These are phyloP conservation scores for Primulina eburnea DNA, from an alignment of 257 asterid species.

Conservation along the genomic window DNA sequence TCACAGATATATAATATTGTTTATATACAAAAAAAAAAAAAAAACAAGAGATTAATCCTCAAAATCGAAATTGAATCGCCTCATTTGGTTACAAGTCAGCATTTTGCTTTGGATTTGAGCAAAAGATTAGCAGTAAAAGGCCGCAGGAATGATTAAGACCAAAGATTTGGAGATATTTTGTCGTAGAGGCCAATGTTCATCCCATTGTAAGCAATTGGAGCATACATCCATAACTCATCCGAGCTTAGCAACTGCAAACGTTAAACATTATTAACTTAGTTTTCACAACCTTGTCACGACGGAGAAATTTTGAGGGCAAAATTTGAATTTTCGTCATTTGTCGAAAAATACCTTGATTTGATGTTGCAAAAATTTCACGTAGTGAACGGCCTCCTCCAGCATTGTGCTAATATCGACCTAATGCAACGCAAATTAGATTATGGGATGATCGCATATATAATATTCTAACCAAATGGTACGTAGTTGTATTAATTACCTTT, in stretches of 20 bases:
- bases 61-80: neutral
- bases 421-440: neutral
- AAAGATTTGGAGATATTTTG: neutral
- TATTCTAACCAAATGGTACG: neutral
- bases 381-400: conserved; percentile 60
- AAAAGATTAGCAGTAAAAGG: neutral
- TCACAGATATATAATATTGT: neutral
- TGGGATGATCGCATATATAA: neutral
- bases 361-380: conserved; percentile 53
- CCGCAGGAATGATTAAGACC: neutral
- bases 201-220: conserved; percentile 70
- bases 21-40: too few relatives aligned
- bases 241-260: conserved; percentile 57
- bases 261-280: neutral
- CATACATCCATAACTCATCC: conserved; percentile 68
- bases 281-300: neutral
- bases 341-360: conserved; percentile 42
- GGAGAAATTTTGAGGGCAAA: too few relatives aligned
- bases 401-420: conserved; percentile 61
- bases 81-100: neutral
- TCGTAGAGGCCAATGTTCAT: conserved; percentile 47
- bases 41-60: neutral
- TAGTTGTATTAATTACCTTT: conserved; percentile 29
- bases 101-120: neutral
- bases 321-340: neutral